Evolutionary conservation across 2,329 filamentous ascomycete species (phyloP).

Genomic region (Cercospora sp.): DNA sequence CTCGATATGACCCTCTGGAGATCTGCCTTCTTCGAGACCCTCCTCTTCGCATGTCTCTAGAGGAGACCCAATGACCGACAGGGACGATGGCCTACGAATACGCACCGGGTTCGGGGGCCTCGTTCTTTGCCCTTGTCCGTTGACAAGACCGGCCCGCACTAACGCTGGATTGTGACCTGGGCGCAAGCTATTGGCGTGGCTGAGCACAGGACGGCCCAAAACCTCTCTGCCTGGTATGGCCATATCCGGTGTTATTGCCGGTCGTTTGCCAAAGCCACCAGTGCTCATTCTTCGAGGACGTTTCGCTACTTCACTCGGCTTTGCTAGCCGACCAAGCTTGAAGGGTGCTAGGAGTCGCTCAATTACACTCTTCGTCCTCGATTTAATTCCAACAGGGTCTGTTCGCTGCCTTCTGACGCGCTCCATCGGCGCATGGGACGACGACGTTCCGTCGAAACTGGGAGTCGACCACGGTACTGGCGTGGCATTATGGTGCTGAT

Average conservation of each 20-base stretch:
- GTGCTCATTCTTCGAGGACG: constrained; percentile 12
- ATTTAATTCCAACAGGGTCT: not conserved
- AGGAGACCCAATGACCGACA: not conserved
- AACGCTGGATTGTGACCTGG: constrained; percentile 9
- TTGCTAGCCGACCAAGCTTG: constrained; percentile 1
- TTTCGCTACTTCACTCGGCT: not conserved
- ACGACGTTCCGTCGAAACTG: not conserved
- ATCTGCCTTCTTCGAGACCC: not conserved
- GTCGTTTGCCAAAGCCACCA: not conserved
- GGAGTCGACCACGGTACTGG: not conserved
- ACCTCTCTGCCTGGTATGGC: not conserved
- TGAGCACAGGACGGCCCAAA: not conserved
- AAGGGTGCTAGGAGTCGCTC: constrained; percentile 1
- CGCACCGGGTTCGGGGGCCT: not conserved
- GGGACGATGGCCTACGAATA: not conserved
- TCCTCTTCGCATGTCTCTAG: constrained; percentile 1
- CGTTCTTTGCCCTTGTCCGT: not conserved
- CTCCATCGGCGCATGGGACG: not conserved
- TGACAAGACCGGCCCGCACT: not conserved
- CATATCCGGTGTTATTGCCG: not conserved
- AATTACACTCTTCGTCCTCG: constrained; percentile 4
- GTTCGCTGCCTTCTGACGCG: not conserved
- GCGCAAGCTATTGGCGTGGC: constrained; percentile 12
- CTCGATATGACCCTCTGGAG: not conserved
- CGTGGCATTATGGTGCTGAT: not conserved